Percentiles rank a stretch among this genome's conserved stretches.
These are phyloP conservation scores for Leccinum fuscescens DNA, from an alignment of 1,284 basidiomycete genomes.

Conservation along the genomic window DNA sequence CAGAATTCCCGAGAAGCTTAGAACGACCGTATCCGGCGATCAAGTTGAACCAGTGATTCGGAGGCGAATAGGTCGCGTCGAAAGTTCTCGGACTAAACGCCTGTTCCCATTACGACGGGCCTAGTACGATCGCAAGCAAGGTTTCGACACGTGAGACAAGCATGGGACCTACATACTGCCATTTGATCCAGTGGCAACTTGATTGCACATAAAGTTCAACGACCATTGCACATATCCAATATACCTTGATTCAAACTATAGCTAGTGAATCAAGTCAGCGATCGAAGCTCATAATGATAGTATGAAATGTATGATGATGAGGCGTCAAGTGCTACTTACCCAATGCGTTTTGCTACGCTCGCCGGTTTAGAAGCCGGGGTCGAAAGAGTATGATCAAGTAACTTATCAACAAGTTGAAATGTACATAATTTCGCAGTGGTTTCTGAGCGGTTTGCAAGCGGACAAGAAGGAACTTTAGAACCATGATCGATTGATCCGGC, in stretches of 20 bases:
- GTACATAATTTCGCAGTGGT: no score
- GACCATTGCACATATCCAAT: background rate
- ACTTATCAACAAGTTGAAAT: no score
- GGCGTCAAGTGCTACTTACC: background rate
- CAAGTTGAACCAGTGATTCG: background rate
- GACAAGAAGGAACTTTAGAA: no score
- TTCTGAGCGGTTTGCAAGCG: no score
- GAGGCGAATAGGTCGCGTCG: background rate
- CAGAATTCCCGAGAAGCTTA: background rate
- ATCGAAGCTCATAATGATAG: background rate
- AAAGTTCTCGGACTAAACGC: background rate
- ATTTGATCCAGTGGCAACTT: background rate
- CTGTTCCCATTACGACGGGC: no score
- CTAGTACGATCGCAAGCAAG: background rate
- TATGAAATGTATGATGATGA: background rate
- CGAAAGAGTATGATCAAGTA: no score
- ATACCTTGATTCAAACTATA: background rate
- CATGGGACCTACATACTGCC: background rate
- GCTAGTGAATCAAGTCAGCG: background rate
- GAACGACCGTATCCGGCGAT: background rate
- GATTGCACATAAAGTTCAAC: background rate
- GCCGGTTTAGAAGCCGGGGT: background rate
- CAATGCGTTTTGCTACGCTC: background rate
- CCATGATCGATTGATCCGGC: background rate
- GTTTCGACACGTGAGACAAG: background rate